These are phyloP conservation scores for Dipodascus albidus DNA, from an alignment of 805 yeast species.

Conservation along the genomic window DNA sequence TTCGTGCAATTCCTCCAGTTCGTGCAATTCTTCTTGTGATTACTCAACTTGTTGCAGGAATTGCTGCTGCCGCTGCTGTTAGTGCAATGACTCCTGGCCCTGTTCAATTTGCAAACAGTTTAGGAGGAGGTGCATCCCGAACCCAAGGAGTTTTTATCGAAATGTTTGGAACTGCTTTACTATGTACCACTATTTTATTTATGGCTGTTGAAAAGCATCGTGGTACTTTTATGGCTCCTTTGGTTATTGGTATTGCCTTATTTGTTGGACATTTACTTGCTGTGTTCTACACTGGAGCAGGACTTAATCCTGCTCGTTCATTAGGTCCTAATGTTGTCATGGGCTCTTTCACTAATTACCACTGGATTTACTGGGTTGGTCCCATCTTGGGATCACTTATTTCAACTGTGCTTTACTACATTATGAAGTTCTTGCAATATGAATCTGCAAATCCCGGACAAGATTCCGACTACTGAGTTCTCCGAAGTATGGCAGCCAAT, in stretches of 20 bases:
- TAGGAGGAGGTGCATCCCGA: constrained; percentile 63
- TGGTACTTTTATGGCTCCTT: constrained; percentile 69
- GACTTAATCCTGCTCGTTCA: constrained; percentile 83
- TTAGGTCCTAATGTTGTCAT: constrained; percentile 76
- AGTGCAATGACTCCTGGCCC: constrained; percentile 76
- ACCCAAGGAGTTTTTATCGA: constrained; percentile 72
- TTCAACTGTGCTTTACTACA: constrained; percentile 57
- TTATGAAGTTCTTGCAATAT: constrained; percentile 54
- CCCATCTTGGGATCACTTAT: constrained; percentile 62
- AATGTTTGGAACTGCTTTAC: constrained; percentile 64
- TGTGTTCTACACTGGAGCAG: constrained; percentile 82
- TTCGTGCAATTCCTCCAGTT: constrained; percentile 62
- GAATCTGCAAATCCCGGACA: constrained; percentile 61
- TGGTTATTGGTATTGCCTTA: constrained; percentile 71
- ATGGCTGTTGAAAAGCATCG: constrained; percentile 74
- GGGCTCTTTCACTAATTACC: constrained; percentile 63
- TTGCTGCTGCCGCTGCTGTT: constrained; percentile 89
- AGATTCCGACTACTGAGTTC: constrained; percentile 36
- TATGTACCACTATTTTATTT: constrained; percentile 68
- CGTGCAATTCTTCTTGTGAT: constrained; percentile 56
- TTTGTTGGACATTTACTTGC: constrained; percentile 73
- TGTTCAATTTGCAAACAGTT: constrained; percentile 54
- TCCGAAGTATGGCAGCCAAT: too few relatives aligned
- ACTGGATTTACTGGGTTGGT: constrained; percentile 92
- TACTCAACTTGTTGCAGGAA: constrained; percentile 71